Evolutionary conservation across 768 basidiomycete genomes (phyloP), one percentile per base, ranked within the genome.

Genomic region (Clitopilus hobsonii): DNA sequence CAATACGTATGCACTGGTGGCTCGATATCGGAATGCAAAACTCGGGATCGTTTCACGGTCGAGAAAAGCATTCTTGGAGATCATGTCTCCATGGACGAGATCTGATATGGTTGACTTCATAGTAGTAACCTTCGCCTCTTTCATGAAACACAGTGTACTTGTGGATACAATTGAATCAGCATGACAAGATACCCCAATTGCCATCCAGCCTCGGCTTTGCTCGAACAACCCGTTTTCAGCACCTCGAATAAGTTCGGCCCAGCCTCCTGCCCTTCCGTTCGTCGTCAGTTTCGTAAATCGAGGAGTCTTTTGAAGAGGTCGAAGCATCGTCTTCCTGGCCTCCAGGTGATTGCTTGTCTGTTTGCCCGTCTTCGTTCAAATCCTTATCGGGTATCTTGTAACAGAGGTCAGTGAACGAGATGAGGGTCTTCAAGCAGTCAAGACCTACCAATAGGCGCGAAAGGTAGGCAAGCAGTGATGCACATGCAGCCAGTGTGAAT

Each of bases 401-500:
- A 52, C 2, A 18, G 25, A 36, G 18, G 22, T 38, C 14, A 50
- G 23, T 32, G 16, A 36, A 27, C 20, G 29, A 16, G 32, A 29
- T 24, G 23, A 27, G n/a, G 20, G n/a, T n/a, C n/a, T n/a, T 26
- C 27, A n/a, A 11, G 22, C 13, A 28, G 13, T 28, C 8, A 23
- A 2, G 30, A 71, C 79, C 49, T 48, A 84, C 82, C 52, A 77
- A 77, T 10, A 84, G 61, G 16, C 84, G 75, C 53, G 74, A 72
- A 23, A 81, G 49, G 63, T 77, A 84, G 11, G 82, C 81, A 7
- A 76, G 51, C 7, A 82, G 61, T 1, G 81, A 80, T 24, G 80
- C 76, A 32, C 65, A 68, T 0, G 78, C 79, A 0, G 82, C 80
- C 55, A 83, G 71, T 18, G 72, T 65, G 65, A 85, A 86, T 2